Percentiles rank a stretch among this genome's conserved stretches.
These are phyloP conservation scores for Aspergillus sclerotialis DNA, from an alignment of 2,329 filamentous ascomycete species.

Conservation along the genomic window DNA sequence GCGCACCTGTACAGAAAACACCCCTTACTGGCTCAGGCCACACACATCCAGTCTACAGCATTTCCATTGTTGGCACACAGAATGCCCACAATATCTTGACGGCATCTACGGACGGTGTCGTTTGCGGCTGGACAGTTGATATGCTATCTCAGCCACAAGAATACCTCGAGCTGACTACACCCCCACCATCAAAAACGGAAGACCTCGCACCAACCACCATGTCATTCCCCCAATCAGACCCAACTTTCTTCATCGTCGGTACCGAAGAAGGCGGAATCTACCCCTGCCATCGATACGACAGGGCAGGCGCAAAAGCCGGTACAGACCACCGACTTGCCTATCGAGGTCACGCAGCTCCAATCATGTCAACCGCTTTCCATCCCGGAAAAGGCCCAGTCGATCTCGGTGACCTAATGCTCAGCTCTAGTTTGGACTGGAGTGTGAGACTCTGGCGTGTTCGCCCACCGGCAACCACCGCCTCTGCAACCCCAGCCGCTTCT, in stretches of 20 bases:
- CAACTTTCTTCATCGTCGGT: conserved; percentile 94
- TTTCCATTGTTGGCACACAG: conserved; percentile 93
- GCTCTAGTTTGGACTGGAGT: conserved; percentile 91
- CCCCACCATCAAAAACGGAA: conserved; percentile 81
- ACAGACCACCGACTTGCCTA: conserved; percentile 86
- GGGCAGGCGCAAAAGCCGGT: conserved; percentile 92
- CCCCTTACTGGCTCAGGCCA: conserved; percentile 91
- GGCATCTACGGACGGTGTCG: conserved; percentile 90
- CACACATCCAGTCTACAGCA: conserved; percentile 90
- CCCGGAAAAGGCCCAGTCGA: conserved; percentile 87
- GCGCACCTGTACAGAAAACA: conserved; percentile 83
- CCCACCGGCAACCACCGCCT: conserved; percentile 35
- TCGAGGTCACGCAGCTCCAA: conserved; percentile 81
- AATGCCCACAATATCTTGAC: conserved; percentile 99
- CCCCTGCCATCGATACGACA: conserved; percentile 93
- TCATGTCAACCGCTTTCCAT: conserved; percentile 95
- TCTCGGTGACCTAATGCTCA: conserved; percentile 85
- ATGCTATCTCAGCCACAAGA: conserved; percentile 97
- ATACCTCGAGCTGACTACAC: conserved; percentile 78
- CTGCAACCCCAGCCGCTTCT: conserved; percentile 31
- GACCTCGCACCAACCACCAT: conserved; percentile 92
- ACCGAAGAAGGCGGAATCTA: conserved; percentile 96
- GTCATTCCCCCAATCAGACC: conserved; percentile 89
- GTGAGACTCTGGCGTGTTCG: conserved; percentile 96
- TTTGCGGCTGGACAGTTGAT: conserved; percentile 96